Evolutionary conservation across 257 asterid species (phyloP).

Genomic region (Avicennia marina): DNA sequence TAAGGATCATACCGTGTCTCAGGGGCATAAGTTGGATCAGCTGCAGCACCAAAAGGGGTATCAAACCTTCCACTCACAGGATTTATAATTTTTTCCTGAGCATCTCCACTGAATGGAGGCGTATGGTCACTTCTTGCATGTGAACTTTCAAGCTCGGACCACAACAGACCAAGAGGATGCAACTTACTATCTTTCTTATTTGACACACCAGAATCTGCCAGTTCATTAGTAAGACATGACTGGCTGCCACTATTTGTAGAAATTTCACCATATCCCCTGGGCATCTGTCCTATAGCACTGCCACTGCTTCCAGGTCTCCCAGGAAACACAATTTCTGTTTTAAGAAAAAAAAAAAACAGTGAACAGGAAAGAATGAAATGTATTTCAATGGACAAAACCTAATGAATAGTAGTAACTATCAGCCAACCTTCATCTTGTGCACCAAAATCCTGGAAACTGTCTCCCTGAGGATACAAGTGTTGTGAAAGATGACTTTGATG

Average conservation of each 20-base stretch:
- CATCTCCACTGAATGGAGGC: constrained; percentile 31
- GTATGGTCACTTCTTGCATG: constrained; percentile 49
- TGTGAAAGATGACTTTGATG: constrained; percentile 41
- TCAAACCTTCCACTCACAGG: constrained; percentile 45
- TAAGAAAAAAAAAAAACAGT: not conserved
- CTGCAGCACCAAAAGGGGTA: constrained; percentile 36
- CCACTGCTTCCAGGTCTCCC: constrained; percentile 82
- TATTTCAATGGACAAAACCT: constrained; percentile 5
- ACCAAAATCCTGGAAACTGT: constrained; percentile 42
- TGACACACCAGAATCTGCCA: constrained; percentile 34
- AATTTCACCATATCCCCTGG: constrained; percentile 39
- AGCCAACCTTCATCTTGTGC: constrained; percentile 71
- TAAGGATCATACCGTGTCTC: constrained; percentile 66
- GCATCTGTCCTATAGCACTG: constrained; percentile 41
- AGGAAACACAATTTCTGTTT: constrained; percentile 73
- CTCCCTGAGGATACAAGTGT: constrained; percentile 40
- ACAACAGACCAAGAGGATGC: constrained; percentile 73
- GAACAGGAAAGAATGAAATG: constrained; percentile 15
- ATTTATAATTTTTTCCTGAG: constrained; percentile 39
- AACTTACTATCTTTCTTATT: constrained; percentile 44
- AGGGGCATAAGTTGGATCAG: constrained; percentile 36
- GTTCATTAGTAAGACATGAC: constrained; percentile 31
- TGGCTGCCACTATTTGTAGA: constrained; percentile 33
- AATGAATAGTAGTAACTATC: constrained; percentile 14
- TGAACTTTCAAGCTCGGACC: constrained; percentile 93